Evolutionary conservation across 768 basidiomycete species (phyloP).

Genomic region (Asterophora lycoperdoides): DNA sequence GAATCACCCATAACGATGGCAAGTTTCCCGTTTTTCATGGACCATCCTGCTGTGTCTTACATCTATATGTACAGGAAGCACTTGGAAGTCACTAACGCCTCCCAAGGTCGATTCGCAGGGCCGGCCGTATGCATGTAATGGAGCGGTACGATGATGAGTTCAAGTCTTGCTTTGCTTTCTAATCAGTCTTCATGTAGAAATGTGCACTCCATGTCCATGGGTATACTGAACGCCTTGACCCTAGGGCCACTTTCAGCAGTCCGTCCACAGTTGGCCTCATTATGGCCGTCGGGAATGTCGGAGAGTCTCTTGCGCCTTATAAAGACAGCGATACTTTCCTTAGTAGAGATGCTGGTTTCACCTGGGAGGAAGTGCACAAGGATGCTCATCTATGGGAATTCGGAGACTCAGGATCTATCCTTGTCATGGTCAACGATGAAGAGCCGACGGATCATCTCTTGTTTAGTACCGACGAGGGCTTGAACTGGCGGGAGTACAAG

Average conservation of each 20-base stretch:
- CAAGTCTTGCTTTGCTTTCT: neutral
- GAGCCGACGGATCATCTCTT: slow-evolving; percentile 84
- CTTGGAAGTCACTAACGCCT: slow-evolving; percentile 80
- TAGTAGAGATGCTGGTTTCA: slow-evolving; percentile 93
- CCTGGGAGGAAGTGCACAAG: slow-evolving; percentile 98
- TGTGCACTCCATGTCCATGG: slow-evolving; percentile 93
- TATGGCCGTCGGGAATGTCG: slow-evolving; percentile 96
- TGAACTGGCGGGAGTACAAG: slow-evolving; percentile 82
- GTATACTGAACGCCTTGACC: slow-evolving; percentile 89
- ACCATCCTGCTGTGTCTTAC: neutral
- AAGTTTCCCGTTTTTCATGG: slow-evolving; percentile 18
- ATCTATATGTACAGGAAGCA: slow-evolving; percentile 50
- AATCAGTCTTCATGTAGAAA: slow-evolving; percentile 39
- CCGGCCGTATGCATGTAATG: slow-evolving; percentile 62
- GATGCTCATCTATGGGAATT: slow-evolving; percentile 98
- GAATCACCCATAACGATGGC: slow-evolving; percentile 98
- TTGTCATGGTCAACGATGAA: slow-evolving; percentile 95
- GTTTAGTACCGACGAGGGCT: slow-evolving; percentile 88
- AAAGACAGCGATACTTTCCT: slow-evolving; percentile 92
- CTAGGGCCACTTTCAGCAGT: slow-evolving; percentile 89
- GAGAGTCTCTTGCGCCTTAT: slow-evolving; percentile 76
- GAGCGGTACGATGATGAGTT: slow-evolving; percentile 43
- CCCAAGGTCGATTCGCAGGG: slow-evolving; percentile 76
- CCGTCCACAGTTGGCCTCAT: slow-evolving; percentile 89
- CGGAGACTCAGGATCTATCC: slow-evolving; percentile 92